Evolutionary conservation across 345 rosid genomes (phyloP), one percentile per base, ranked within the genome.

Genomic region (Eucalyptus tenuipes): DNA sequence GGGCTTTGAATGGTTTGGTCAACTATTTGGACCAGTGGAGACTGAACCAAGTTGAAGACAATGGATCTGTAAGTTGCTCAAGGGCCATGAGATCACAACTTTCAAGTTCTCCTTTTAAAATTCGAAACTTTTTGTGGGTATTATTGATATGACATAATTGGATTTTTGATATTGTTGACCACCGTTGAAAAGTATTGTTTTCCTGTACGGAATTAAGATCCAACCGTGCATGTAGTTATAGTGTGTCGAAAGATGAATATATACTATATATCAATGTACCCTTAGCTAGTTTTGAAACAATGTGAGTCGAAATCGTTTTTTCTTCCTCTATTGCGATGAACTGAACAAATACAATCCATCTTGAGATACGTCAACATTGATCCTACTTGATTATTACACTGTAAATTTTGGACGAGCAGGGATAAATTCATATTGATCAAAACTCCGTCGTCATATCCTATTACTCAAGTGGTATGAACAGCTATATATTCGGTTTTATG

Each of bases 321-420:
- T 37, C 22, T 37, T 11, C 47, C 15, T 71, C 3, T 20, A 37
- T 3, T 2, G 27, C 1, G 27, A 37, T 13, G 27, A 71, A 31
- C 82, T 18, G 37, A 68, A 37, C 4, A 18, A 6, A 20, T 18
- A 40, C 8, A 6, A 6, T 71, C 8, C 14, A 37, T 71, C 14
- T 37, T 37, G 8, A 42, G 2, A 37, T 20, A 17, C 1, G 8
- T 20, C 3, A 2, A 10, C 5, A 37, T 71, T 0, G 5, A 71
- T 37, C 15, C 47, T 71, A 18, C 82, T 37, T 16, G 27, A 37
- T 71, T 20, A 24, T 18, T 17, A 18, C 2, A 3, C 5, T 3
- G 27, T 18, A 10, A 18, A 37, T 71, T 71, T 40, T 10, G 45
- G 15, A 22, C 27, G 1, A 10, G 8, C 14, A 7, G 3, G 27